phyloP scores from a whole-genome alignment of 805 yeast genomes.

The Nakazawaea ishiwadae region DNA sequence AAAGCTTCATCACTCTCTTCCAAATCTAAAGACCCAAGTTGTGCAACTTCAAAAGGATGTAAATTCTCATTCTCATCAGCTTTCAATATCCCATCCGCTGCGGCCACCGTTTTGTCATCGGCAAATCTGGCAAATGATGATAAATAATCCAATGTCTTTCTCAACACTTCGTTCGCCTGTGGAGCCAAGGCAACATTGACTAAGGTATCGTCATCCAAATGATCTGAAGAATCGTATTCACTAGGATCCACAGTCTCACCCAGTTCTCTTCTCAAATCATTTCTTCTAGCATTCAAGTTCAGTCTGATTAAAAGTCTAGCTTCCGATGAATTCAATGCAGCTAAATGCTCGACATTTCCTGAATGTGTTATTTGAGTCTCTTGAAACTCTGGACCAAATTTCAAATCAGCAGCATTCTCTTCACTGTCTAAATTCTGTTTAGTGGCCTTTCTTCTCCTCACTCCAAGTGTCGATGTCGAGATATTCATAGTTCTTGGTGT shows the following conservation, averaged over 20 bases:
- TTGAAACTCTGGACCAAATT: slow-evolving; percentile 91
- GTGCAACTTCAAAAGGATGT: slow-evolving; percentile 96
- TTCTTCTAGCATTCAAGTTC: slow-evolving; percentile 70
- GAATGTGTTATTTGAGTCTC: slow-evolving; percentile 73
- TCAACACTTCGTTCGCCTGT: slow-evolving; percentile 81
- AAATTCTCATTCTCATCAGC: slow-evolving; percentile 67
- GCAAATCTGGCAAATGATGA: slow-evolving; percentile 85
- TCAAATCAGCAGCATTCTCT: slow-evolving; percentile 84
- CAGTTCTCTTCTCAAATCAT: slow-evolving; percentile 23
- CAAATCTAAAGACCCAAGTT: slow-evolving; percentile 78
- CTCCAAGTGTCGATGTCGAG: slow-evolving; percentile 83
- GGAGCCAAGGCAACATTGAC: slow-evolving; percentile 55
- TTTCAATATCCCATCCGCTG: slow-evolving; percentile 82
- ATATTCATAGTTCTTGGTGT: slow-evolving; percentile 56
- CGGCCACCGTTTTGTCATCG: slow-evolving; percentile 88
- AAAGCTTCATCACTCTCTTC: slow-evolving; percentile 97
- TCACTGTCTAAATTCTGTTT: slow-evolving; percentile 72
- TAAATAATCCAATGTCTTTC: slow-evolving; percentile 85
- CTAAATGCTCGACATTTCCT: slow-evolving; percentile 71
- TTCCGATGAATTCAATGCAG: slow-evolving; percentile 84
- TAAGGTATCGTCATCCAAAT: slow-evolving; percentile 43
- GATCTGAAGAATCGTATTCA: slow-evolving; percentile 25
- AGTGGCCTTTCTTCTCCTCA: slow-evolving; percentile 60
- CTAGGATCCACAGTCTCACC: slow-evolving; percentile 27
- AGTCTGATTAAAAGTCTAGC: slow-evolving; percentile 87